Base-by-base conservation (phyloP, 129 eudicot genomes). In the Centaurea solstitialis region DNA sequence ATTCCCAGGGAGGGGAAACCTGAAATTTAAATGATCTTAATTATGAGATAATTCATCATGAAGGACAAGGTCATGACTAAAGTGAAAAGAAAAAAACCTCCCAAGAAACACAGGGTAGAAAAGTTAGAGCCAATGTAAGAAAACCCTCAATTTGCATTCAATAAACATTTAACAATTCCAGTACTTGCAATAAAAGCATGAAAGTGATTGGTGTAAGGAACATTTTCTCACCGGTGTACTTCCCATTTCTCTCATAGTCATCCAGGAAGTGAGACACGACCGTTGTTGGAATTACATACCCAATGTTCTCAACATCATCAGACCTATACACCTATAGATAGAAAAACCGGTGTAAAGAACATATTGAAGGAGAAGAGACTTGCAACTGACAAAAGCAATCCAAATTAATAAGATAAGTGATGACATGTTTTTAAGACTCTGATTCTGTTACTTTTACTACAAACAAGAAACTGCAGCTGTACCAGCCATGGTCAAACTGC, bases 1-100 rank as follows among this genome's bases (percentile, higher is more conserved):
- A 94, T 94, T 28, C 99, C 99, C 74, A 94, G 97, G 75, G 90
- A 92, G 73, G 99, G 99, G 73, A 94, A 94, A 59, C 99, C 99
- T 94, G 92, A 85, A 81, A 89, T 33, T 47, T 20, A 7, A 62
- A 18, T 35, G 17, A 39, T 67, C 11, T 61, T 65, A 21, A 15
- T 85, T 50, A 50, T 4, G 20, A 24, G 24, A 76, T 59, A 30
- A 12, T 15, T 68, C 35, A 66, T 73, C 70, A 20, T 70, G 43
- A 50, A 69, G 76, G 41, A 33, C 0, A 43, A 41, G 57, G 23
- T 73, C 26, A 30, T 45, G 45, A 74, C 23, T 20, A 74, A 13
- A 9, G 7, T 30, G 66, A 24, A 47, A 33, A 15, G 35, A 30
- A 30, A 30, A 30, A 1, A 28, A 74, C 24, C 39, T 50, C 41